Evolutionary conservation across 768 basidiomycete genomes (phyloP), one percentile per base, ranked within the genome.

Genomic region (Suillus subluteus): DNA sequence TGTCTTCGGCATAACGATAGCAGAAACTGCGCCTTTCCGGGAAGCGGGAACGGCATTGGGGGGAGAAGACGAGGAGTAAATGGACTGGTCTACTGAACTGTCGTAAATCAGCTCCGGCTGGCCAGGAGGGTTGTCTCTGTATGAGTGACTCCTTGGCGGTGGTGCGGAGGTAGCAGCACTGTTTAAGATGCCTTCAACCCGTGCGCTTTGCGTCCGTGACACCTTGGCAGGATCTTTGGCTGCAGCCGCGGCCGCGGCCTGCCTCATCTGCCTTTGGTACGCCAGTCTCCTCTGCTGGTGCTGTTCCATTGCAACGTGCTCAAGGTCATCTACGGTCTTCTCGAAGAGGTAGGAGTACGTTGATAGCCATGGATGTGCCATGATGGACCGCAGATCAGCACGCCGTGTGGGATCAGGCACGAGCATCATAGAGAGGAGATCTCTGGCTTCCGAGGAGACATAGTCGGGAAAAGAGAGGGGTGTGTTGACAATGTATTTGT

Each of bases 401-500:
- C 97, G 90, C 38, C 86, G 85, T 21, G 84, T 81, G 6, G 96
- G 96, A 71, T 98, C 94, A 9, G 96, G 94, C 4, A 98, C 96
- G 65, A 99, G 91, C 96, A 99, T 99, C 76, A 89, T 87, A 64
- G 87, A 84, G 8, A 99, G 83, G 23, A 99, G 84, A 73, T 95
- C 89, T 61, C 94, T 85, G 40, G 96, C 96, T 65, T 91, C 88
- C 11, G 84, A 75, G 6, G 94, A 93, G 72, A 98, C 88, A 78
- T 97, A 97, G 56, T 97, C 94, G n/a, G 96, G 97, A 83, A 99
- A 98, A 30, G 94, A 92, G 67, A 99, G 88, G 12, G 93, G 92
- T 1, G 98, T 99, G 82, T 91, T 96, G 79, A 99, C 91, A 79
- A 99, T 99, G 80, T 99, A 99, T 76, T 93, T 95, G 88, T 99